Percentiles rank a stretch among this genome's conserved stretches.
These are phyloP conservation scores for Hypoxylon rubiginosum DNA, from an alignment of 2,329 filamentous ascomycete species.

Conservation along the genomic window DNA sequence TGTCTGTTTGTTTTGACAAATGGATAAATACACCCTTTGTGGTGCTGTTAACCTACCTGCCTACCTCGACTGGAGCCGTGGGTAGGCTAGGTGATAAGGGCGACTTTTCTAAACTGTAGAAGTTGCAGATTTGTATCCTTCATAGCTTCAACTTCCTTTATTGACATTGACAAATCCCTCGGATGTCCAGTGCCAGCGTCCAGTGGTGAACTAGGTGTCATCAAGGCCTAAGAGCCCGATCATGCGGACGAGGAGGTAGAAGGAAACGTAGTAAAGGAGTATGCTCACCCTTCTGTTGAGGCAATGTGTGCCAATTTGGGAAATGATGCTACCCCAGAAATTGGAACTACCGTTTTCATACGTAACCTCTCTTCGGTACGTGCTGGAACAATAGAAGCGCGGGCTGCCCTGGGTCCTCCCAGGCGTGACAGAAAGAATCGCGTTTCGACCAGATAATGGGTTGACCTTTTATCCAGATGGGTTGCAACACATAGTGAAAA, in stretches of 20 bases:
- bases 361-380: background rate
- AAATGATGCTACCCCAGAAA: conserved; percentile 24
- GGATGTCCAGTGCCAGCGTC: conserved; percentile 10
- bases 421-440: conserved; percentile 28
- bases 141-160: conserved; percentile 16
- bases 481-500: conserved; percentile 34
- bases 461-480: conserved; percentile 45
- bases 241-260: conserved; percentile 20
- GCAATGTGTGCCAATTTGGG: conserved; percentile 4
- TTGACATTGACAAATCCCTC: conserved; percentile 20
- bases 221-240: conserved; percentile 23
- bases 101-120: background rate
- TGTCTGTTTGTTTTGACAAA: conserved; percentile 7
- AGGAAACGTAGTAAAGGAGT: conserved; percentile 14
- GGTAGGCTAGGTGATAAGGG: background rate
- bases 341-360: conserved; percentile 24
- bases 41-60: background rate
- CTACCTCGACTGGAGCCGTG: background rate
- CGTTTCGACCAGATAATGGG: conserved; percentile 24
- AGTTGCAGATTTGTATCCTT: conserved; percentile 5
- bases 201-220: conserved; percentile 22
- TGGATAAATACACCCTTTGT: conserved; percentile 17
- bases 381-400: conserved; percentile 25
- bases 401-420: conserved; percentile 12
- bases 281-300: background rate